Conservation (phyloP, 805 yeast species). For the Saccharomycopsis oosterbeekiorum region DNA sequence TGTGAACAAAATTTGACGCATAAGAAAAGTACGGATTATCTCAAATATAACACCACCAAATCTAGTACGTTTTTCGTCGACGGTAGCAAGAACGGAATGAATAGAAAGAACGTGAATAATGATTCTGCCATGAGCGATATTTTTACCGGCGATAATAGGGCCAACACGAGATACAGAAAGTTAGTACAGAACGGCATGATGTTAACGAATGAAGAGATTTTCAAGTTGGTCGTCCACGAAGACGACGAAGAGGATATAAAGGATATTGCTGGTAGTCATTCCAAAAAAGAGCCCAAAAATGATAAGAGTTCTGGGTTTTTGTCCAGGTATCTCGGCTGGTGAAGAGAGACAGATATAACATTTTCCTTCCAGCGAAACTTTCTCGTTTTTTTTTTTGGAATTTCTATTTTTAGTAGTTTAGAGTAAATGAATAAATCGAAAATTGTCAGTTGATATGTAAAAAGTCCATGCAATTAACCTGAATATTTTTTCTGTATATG, state of each 20-base stretch:
- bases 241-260: background rate
- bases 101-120: background rate
- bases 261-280: slow-evolving; percentile 9
- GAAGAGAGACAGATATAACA: slow-evolving; percentile 3
- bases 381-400: no score
- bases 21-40: background rate
- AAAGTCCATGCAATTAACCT: no score
- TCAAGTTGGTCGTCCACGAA: background rate
- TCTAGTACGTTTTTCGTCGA: background rate
- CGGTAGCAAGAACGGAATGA: background rate
- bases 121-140: background rate
- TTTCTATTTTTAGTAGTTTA: no score
- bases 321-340: slow-evolving; percentile 2
- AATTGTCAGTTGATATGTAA: no score
- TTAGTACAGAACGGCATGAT: background rate
- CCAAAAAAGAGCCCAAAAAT: slow-evolving; percentile 4
- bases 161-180: background rate
- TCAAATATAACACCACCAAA: background rate
- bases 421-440: no score
- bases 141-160: background rate
- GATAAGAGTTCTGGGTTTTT: background rate
- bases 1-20: no score
- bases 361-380: no score
- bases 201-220: background rate
- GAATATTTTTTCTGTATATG: no score